Conservation (phyloP, 2,329 filamentous ascomycete genomes). For the Davidsoniella eucalypti region DNA sequence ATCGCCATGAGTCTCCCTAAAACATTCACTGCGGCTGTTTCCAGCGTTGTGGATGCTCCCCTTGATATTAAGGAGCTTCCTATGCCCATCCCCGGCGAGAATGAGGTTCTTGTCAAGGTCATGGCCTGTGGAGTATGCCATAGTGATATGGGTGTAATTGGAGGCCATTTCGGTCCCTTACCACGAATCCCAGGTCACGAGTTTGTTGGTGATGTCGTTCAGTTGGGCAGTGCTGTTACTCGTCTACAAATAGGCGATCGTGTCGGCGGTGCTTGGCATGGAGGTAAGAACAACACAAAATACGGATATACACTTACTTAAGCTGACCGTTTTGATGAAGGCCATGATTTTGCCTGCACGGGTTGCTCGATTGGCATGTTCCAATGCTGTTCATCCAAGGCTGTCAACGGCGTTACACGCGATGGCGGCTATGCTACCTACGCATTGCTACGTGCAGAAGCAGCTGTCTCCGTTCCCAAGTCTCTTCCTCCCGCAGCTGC, state of each 20-base stretch:
- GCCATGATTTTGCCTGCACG: slow-evolving; percentile 44
- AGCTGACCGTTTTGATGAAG: not conserved
- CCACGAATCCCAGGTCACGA: slow-evolving; percentile 56
- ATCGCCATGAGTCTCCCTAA: not conserved
- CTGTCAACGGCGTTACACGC: slow-evolving; percentile 47
- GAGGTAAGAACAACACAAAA: slow-evolving; percentile 26
- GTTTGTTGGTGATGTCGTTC: slow-evolving; percentile 49
- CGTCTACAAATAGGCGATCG: slow-evolving; percentile 46
- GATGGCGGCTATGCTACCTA: slow-evolving; percentile 57
- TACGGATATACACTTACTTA: not conserved
- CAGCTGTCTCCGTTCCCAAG: slow-evolving; percentile 37
- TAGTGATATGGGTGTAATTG: slow-evolving; percentile 34
- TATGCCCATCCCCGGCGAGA: slow-evolving; percentile 16
- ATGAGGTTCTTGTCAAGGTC: slow-evolving; percentile 53
- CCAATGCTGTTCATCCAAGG: slow-evolving; percentile 49
- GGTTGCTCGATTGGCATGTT: slow-evolving; percentile 45
- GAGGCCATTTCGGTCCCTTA: slow-evolving; percentile 34
- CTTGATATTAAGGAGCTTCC: not conserved
- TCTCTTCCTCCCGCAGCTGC: slow-evolving; percentile 34
- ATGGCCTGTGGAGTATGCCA: slow-evolving; percentile 58
- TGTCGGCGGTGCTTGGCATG: slow-evolving; percentile 54
- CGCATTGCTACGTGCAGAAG: slow-evolving; percentile 41
- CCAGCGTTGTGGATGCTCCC: not conserved
- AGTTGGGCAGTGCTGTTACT: slow-evolving; percentile 39
- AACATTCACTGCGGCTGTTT: not conserved